A percentile compares a stretch with the other conserved stretches of the same genome.
These are phyloP conservation scores for Myxozyma lipomycoides DNA, from an alignment of 805 yeast genomes.

Conservation along the genomic window DNA sequence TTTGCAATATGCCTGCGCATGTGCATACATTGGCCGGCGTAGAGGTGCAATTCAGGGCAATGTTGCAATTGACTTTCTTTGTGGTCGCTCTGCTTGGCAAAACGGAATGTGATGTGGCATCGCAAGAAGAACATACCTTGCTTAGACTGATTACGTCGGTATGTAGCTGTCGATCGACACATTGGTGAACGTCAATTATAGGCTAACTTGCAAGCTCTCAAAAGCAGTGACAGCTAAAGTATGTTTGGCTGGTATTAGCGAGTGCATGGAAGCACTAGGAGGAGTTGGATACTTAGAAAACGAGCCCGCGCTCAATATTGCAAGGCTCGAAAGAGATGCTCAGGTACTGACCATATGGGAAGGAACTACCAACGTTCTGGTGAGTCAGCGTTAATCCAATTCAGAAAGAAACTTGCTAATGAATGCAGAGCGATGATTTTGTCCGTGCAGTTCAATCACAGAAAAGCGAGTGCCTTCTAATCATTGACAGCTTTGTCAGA, in stretches of 20 bases:
- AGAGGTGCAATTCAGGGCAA: constrained; percentile 30
- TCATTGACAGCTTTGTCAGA: too few relatives aligned
- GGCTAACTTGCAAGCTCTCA: constrained; percentile 8
- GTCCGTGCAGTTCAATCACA: constrained; percentile 20
- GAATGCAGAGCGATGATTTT: constrained; percentile 29
- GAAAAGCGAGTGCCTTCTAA: too few relatives aligned
- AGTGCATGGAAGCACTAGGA: constrained; percentile 38
- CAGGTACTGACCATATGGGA: constrained; percentile 38
- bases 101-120: constrained; percentile 23
- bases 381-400: not conserved
- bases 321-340: constrained; percentile 32
- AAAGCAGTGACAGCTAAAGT: constrained; percentile 32
- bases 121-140: constrained; percentile 26
- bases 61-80: constrained; percentile 30
- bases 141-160: constrained; percentile 33
- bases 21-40: constrained; percentile 32
- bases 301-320: constrained; percentile 34
- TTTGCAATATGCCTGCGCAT: constrained; percentile 31
- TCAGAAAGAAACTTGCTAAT: not conserved
- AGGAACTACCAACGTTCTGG: constrained; percentile 36
- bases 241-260: constrained; percentile 32
- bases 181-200: too few relatives aligned
- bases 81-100: constrained; percentile 31
- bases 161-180: too few relatives aligned
- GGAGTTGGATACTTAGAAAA: constrained; percentile 37